Percentiles rank a stretch among this genome's conserved stretches.
Conservation (phyloP, 495 filamentous ascomycete genomes). For the Daldinia loculata region DNA sequence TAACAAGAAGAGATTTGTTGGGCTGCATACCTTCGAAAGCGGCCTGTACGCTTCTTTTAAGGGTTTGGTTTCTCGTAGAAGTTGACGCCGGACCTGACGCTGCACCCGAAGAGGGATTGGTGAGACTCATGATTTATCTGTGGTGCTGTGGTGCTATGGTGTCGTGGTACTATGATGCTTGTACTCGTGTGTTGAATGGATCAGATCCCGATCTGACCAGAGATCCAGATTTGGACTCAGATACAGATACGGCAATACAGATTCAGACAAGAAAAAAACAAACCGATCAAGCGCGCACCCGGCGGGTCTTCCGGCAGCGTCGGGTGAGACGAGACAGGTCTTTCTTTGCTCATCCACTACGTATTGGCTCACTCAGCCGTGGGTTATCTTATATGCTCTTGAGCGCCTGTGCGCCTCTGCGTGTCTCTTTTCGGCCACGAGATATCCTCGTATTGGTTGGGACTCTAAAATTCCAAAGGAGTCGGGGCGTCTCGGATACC, state of each 20-base stretch:
- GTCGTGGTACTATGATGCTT: constrained; percentile 1
- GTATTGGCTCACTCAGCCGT: constrained; percentile 5
- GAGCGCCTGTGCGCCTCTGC: background rate
- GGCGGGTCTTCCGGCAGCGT: constrained; percentile 28
- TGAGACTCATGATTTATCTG: constrained; percentile 52
- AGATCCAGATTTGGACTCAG: constrained; percentile 7
- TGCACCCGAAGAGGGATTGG: constrained; percentile 52
- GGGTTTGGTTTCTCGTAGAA: constrained; percentile 59
- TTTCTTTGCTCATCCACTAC: constrained; percentile 10
- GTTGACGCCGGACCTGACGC: constrained; percentile 55
- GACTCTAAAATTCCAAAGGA: constrained; percentile 11
- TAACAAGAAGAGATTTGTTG: constrained; percentile 3
- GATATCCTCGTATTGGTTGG: constrained; percentile 30
- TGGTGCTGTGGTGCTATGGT: background rate
- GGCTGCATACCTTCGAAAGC: constrained; percentile 76
- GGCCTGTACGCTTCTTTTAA: constrained; percentile 78
- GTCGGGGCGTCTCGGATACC: constrained; percentile 21
- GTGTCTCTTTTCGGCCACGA: constrained; percentile 3
- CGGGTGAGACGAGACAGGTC: constrained; percentile 42
- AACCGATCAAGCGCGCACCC: constrained; percentile 24
- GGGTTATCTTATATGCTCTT: constrained; percentile 19
- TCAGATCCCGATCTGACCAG: constrained; percentile 21
- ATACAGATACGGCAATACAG: constrained; percentile 19
- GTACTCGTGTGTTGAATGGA: constrained; percentile 20
- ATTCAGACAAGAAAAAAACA: background rate